These are phyloP conservation scores for Torrubiella hemipterigena DNA, from an alignment of 2,329 filamentous ascomycete genomes.

Conservation along the genomic window DNA sequence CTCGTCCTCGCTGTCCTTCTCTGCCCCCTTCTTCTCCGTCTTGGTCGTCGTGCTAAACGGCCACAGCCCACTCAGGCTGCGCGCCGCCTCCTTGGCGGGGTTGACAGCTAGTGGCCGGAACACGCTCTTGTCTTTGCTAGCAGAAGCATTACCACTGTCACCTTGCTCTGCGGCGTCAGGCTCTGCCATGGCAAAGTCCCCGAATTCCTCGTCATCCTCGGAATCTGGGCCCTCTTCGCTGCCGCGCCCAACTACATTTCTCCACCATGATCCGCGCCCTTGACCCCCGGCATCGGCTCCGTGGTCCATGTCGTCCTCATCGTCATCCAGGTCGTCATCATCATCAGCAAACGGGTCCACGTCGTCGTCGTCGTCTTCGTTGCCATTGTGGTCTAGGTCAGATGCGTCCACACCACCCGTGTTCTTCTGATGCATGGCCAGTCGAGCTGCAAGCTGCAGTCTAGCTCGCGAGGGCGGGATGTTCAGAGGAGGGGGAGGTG, in stretches of 20 bases:
- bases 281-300: conserved; percentile 18
- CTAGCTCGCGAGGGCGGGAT: conserved; percentile 78
- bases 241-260: conserved; percentile 22
- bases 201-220: conserved; percentile 54
- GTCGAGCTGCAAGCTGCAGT: conserved; percentile 76
- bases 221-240: conserved; percentile 32
- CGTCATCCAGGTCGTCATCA: conserved; percentile 29
- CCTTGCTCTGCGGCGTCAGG: conserved; percentile 23
- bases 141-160: conserved; percentile 13
- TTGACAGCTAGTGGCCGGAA: conserved; percentile 44
- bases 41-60: conserved; percentile 33
- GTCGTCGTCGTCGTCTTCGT: conserved; percentile 23
- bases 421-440: conserved; percentile 64
- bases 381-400: conserved; percentile 25
- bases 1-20: conserved; percentile 14
- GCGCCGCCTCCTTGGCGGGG: conserved; percentile 28
- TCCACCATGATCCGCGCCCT: conserved; percentile 36
- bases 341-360: conserved; percentile 41
- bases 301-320: conserved; percentile 23
- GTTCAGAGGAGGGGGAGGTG: conserved; percentile 70
- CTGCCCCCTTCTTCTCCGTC: conserved; percentile 14
- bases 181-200: conserved; percentile 57
- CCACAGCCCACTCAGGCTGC: conserved; percentile 42
- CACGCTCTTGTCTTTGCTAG: conserved; percentile 29
- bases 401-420: conserved; percentile 25